Evolutionary conservation across 2,329 filamentous ascomycete species (phyloP), one percentile per base, ranked within the genome.

Genomic region (Orbilia brochopaga): DNA sequence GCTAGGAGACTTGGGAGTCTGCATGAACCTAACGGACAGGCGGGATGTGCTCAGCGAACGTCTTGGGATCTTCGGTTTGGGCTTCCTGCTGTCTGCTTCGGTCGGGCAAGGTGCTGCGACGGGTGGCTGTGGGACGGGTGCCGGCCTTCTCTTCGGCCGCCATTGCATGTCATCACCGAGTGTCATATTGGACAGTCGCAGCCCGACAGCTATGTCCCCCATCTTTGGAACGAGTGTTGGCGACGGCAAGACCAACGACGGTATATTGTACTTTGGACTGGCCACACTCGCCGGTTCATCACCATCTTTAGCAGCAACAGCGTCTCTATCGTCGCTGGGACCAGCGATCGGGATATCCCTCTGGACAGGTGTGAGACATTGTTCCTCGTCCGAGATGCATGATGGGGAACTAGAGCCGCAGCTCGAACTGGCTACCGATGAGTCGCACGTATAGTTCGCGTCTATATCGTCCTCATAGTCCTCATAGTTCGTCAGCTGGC

Each of bases 401-500:
- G 44, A 30, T 11, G 58, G 35, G 1, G 65, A 70, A 7, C 23
- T 50, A 7, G 59, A 50, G 24, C 58, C 59, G 10, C 59, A 63
- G 15, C 66, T 63, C 1, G 24, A 54, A 30, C 66, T 70, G 15
- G 59, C 37, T 17, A 70, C 53, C 10, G 67, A 72, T n/a, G 60
- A 65, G 27, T 46, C 67, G n/a, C 67, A 64, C 6, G 59, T 58
- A 40, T 64, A 44, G 17, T 48, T 46, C 10, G 10, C 54, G 46
- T 60, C 24, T 2, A 32, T 37, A 24, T 52, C 64, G 13, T 58
- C 37, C 15, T 60, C 55, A 48, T 72, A 72, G 40, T 72, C 67
- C n/a, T 64, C 60, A 24, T 51, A 64, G 21, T 72, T 56, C 3
- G 67, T 72, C 19, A 65, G 23, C 19, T 72, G 60, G 15, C 67